A percentile compares a stretch with the other conserved stretches of the same genome.
These are phyloP conservation scores for Russula ochroleuca DNA, from an alignment of 768 basidiomycete species.

Conservation along the genomic window DNA sequence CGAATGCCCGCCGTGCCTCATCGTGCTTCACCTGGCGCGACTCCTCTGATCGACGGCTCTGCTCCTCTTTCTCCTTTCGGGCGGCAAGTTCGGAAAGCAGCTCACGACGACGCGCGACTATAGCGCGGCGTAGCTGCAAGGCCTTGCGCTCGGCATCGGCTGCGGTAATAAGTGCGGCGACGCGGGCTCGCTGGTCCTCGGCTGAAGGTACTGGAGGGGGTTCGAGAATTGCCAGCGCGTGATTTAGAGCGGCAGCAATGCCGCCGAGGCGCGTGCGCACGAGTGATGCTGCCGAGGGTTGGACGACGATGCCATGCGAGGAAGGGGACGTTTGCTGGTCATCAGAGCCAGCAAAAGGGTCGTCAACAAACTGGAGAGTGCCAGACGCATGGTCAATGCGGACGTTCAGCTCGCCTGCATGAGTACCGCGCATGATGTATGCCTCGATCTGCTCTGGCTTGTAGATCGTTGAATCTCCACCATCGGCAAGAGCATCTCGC, in stretches of 20 bases:
- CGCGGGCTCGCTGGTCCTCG: constrained; percentile 55
- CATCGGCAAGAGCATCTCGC: constrained; percentile 48
- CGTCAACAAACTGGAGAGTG: constrained; percentile 79
- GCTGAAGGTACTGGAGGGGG: constrained; percentile 42
- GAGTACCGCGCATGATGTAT: constrained; percentile 89
- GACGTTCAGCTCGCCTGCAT: constrained; percentile 79
- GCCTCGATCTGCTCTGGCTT: constrained; percentile 81
- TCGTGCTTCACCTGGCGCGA: constrained; percentile 64
- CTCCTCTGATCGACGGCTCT: constrained; percentile 68
- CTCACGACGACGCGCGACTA: constrained; percentile 83
- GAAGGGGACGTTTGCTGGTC: constrained; percentile 36
- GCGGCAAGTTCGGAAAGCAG: constrained; percentile 77
- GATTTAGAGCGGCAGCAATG: constrained; percentile 69
- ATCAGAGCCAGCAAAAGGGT: constrained; percentile 52
- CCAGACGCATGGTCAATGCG: constrained; percentile 86
- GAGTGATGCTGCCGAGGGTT: constrained; percentile 66
- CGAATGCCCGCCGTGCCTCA: constrained; percentile 54
- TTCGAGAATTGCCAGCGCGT: constrained; percentile 56
- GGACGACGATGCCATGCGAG: constrained; percentile 45
- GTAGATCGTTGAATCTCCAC: constrained; percentile 40
- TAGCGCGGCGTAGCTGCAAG: constrained; percentile 68
- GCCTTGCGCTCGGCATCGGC: constrained; percentile 73
- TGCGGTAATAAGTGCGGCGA: constrained; percentile 55
- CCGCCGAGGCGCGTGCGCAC: constrained; percentile 74
- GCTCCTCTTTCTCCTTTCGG: constrained; percentile 86